Base-by-base conservation (phyloP, 2,329 filamentous ascomycete species). In the Epichloe scottii region DNA sequence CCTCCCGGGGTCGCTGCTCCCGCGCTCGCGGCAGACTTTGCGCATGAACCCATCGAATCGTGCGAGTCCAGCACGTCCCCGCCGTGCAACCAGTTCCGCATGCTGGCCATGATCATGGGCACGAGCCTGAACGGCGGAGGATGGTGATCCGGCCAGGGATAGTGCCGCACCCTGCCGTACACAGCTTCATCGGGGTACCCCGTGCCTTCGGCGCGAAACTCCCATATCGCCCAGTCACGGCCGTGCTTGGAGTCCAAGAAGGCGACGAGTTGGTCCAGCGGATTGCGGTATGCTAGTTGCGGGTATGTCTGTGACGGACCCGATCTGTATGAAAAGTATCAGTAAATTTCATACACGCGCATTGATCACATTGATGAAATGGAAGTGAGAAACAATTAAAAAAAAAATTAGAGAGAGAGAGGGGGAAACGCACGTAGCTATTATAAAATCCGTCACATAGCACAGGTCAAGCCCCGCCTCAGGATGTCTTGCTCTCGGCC, bases 91-190 rank as follows among this genome's bases (percentile, higher is more conserved):
- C 91, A 97, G 61, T 91, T 87, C 54, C 87, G 78, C 90, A 98
- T 97, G 60, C 86, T 87, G 1, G 83, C 89, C 77, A 96, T 82
- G 55, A 96, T 90, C 68, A 88, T 76, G 0, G 91, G 91, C 37
- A 98, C 83, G 19, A 97, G 74, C 21, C 82, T 77, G 61, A 98
- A 98, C 0, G 93, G 93, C 49, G 93, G 93, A 3, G 93, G 93
- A 64, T 98, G 93, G 64, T 98, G 93, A 64, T 98, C 93, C 0
- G 93, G 93, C 82, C 88, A 98, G 0, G 93, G 93, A 62, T 90
- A 97, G 68, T 98, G 93, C 56, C 85, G 80, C 56, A 97, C 84
- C 3, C 90, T 78, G 35, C 81, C 77, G 64, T 95, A 89, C 1
- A 98, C 91, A 52, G 90, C 87, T 17, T 82, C 79, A 63, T 98